Base-by-base conservation (phyloP, 2,329 filamentous ascomycete genomes). In the Fusarium multiceps region DNA sequence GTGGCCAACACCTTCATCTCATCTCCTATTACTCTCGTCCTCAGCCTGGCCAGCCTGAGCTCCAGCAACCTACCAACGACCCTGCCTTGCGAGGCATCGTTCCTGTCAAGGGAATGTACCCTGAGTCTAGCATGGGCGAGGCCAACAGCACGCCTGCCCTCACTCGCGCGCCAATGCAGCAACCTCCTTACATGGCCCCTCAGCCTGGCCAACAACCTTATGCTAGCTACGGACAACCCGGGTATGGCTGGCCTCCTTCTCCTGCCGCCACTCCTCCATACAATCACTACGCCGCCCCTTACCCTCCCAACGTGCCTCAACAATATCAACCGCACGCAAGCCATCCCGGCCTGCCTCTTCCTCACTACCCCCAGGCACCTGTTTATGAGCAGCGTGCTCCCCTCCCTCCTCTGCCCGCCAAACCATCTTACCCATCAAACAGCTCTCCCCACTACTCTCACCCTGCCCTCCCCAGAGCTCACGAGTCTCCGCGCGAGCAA, bases 11-110 rank as follows among this genome's bases (percentile, higher is more conserved):
- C 78, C 89, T 99, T 3, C 96, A 99, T 82, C 87, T 99, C 54
- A 99, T 99, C 82, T 98, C 95, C 75, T 99, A 99, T 83, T 98
- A 94, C 81, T 92, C 94, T 6, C 88, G 94, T 59, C 92, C 93
- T 28, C 89, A 93, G 62, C 89, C 92, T 6, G 88, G 89, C 34
- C 87, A 90, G 28, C 87, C 89, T 62, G 92, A 92, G 53, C 86
- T 98, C 30, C 88, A 89, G 70, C 92, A 96, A 76, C 96, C 96
- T 1, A 92, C 92, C 48, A 90, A 88, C 32, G 96, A 99, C 77
- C 89, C 93, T 7, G 83, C 86, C 23, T 85, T 99, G 55, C 90
- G 94, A 73, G 88, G 92, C 76, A 96, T 99, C 68, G 85, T 93
- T 4, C 95, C 95, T 0, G 87, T 91, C 47, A 98, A 97, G 85